These are phyloP conservation scores for Yamadazyma atmosphaerica DNA, from an alignment of 1,139 yeast species.

Conservation along the genomic window DNA sequence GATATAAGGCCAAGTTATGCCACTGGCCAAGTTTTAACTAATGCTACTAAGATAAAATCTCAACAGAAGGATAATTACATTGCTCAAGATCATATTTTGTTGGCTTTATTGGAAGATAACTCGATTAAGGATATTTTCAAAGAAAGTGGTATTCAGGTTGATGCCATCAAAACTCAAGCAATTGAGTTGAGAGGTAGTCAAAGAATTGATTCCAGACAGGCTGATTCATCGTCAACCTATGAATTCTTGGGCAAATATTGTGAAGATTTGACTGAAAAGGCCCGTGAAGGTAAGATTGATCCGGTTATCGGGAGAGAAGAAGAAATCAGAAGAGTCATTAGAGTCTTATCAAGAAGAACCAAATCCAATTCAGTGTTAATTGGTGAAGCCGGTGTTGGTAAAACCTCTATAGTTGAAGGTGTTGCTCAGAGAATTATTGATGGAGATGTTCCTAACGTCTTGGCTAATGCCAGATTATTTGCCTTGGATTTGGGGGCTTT, in stretches of 20 bases:
- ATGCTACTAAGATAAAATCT: slow-evolving; percentile 71
- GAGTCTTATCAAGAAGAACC: slow-evolving; percentile 92
- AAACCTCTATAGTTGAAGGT: slow-evolving; percentile 96
- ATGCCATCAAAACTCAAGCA: slow-evolving; percentile 78
- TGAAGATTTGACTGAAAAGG: slow-evolving; percentile 87
- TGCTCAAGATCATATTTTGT: slow-evolving; percentile 90
- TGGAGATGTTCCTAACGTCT: slow-evolving; percentile 88
- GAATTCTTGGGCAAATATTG: slow-evolving; percentile 91
- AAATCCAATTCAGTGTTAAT: slow-evolving; percentile 94
- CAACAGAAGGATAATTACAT: slow-evolving; percentile 89
- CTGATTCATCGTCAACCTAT: slow-evolving; percentile 81
- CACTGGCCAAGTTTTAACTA: slow-evolving; percentile 66
- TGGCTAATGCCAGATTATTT: slow-evolving; percentile 76
- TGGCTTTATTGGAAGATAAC: slow-evolving; percentile 81
- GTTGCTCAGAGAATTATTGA: slow-evolving; percentile 97
- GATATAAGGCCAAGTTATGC: slow-evolving; percentile 70
- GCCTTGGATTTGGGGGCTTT: slow-evolving; percentile 93
- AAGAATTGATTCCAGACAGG: slow-evolving; percentile 89
- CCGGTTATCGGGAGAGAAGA: slow-evolving; percentile 99
- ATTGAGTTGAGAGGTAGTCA: slow-evolving; percentile 85
- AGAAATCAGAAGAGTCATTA: slow-evolving; percentile 90
- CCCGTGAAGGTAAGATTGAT: slow-evolving; percentile 91
- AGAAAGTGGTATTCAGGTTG: slow-evolving; percentile 67
- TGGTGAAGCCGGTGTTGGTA: slow-evolving; percentile 99
- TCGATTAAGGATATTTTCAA: slow-evolving; percentile 73